Evolutionary conservation across 1,284 basidiomycete genomes (phyloP), one percentile per base, ranked within the genome.

Genomic region (Gastroboletus turbinatus): DNA sequence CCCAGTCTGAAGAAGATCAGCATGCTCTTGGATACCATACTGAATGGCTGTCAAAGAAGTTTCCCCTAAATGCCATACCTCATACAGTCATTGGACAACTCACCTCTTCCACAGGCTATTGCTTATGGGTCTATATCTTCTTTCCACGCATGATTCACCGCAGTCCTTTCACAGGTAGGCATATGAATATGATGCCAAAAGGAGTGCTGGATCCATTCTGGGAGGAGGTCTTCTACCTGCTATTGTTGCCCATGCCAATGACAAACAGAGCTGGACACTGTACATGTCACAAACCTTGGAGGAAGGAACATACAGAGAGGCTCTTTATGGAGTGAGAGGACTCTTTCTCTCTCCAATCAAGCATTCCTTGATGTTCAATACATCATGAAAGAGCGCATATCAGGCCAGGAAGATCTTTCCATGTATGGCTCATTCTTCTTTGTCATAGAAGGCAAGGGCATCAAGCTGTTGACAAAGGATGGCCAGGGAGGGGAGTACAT

Each of bases 361-460:
- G 29, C 17, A 0, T 56, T 60, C 21, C 21, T 39, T 0, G 33
- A 54, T 0, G 25, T 55, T 11, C 42, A 54, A 36, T 21, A 50
- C 3, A 29, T 6, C 16, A 64, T 64, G 51, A 14, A 14, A 1
- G 5, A 48, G 0, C 10, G 54, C 0, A 53, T 59, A 1, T 0
- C 2, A 1, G 44, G 55, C 1, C 1, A 54, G 0, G 23, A 33
- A 0, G 3, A 35, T 6, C 10, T 7, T 2, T 23, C 43, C 9
- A 56, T 56, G 17, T 65, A 47, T 63, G 60, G 63, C 0, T 67
- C 55, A 1, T 67, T 67, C 6, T 67, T 66, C 23, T 66, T 67
- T 21, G 48, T 46, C 0, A 13, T 66, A 0, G 42, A 67, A 4
- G 48, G 43, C 1, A 60, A 61, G 19, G 55, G 55, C 0, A 67